These are phyloP conservation scores for Gossypium lobatum DNA, from an alignment of 441 rosid genomes.

Conservation along the genomic window DNA sequence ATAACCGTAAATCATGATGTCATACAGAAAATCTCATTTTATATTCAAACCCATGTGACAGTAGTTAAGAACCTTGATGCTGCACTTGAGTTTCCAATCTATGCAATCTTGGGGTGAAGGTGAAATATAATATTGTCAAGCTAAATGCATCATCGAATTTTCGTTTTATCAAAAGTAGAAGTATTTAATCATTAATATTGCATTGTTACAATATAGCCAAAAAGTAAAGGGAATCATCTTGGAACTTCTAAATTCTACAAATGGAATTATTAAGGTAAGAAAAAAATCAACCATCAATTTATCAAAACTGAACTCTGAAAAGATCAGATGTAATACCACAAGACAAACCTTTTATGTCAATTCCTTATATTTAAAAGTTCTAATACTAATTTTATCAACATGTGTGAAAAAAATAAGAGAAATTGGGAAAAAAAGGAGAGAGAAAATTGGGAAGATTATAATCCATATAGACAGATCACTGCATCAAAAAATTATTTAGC, in stretches of 20 bases:
- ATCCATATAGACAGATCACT: neutral
- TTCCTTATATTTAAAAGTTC: neutral
- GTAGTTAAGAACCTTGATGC: neutral
- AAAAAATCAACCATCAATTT: neutral
- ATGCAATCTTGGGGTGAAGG: neutral
- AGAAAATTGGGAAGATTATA: neutral
- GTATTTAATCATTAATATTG: no score
- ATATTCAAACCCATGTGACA: conserved; percentile 4
- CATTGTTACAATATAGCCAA: no score
- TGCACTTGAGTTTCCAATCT: neutral
- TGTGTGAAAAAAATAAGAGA: neutral
- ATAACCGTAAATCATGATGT: conserved; percentile 2
- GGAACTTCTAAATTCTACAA: no score
- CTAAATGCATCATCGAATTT: neutral
- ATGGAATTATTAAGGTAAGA: no score
- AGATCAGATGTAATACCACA: neutral
- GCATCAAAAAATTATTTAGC: neutral
- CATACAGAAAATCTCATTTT: neutral
- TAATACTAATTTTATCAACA: neutral
- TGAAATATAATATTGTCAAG: neutral
- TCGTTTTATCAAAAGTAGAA: neutral
- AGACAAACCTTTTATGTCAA: neutral
- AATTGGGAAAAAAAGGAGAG: neutral
- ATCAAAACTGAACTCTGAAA: neutral
- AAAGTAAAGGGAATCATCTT: no score